Evolutionary conservation across 495 filamentous ascomycete genomes (phyloP).

Genomic region (Pseudoneurospora amorphoporcata): DNA sequence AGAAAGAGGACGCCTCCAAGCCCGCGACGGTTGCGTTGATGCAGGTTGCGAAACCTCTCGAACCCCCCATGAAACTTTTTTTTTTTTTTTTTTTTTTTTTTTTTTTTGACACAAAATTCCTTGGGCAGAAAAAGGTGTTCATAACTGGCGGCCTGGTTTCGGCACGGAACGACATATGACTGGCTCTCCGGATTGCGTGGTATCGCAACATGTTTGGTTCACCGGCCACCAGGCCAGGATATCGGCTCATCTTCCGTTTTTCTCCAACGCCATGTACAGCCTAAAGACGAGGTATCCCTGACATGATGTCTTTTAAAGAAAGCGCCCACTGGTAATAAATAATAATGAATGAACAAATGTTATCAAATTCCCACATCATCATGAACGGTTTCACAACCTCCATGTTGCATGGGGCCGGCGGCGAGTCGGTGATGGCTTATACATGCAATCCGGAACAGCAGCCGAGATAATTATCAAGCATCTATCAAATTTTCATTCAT

Average conservation of each 20-base stretch:
- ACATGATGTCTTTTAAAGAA: not conserved
- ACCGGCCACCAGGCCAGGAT: not conserved
- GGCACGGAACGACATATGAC: slow-evolving; percentile 1
- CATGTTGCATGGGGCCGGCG: not conserved
- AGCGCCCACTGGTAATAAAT: not conserved
- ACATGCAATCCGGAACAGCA: not conserved
- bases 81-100: not conserved
- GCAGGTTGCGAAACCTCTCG: slow-evolving; percentile 6
- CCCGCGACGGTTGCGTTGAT: slow-evolving; percentile 6
- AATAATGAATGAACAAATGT: not conserved
- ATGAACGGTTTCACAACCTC: not conserved
- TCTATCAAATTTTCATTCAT: not conserved
- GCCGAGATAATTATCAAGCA: not conserved
- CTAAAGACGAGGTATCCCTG: not conserved
- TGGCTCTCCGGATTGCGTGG: not conserved
- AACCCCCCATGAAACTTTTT: slow-evolving; percentile 1
- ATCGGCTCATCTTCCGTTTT: not conserved
- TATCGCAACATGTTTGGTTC: not conserved
- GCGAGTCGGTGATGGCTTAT: not conserved
- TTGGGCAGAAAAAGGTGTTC: slow-evolving; percentile 17
- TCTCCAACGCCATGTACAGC: not conserved
- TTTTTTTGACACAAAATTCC: not conserved
- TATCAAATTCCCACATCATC: not conserved
- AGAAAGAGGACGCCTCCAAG: slow-evolving; percentile 4
- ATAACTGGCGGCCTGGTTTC: slow-evolving; percentile 10